phyloP scores from a whole-genome alignment of 148 eudicot species.

The Heliosperma pusillum region DNA sequence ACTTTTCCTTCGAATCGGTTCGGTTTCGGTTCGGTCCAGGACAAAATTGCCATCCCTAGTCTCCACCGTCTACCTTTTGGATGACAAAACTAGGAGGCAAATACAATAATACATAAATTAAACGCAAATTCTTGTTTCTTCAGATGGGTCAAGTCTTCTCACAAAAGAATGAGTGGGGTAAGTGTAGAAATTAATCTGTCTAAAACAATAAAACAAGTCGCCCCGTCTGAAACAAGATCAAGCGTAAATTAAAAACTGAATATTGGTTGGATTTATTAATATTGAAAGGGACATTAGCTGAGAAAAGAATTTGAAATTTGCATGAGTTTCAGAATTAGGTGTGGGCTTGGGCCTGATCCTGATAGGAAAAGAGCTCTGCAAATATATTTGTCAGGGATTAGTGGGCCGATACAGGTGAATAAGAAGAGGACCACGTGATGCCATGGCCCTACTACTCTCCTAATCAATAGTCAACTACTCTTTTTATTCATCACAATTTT shows the following conservation, averaged over 20 bases:
- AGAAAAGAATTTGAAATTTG: conserved; percentile 7
- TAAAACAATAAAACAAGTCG: too few species aligned
- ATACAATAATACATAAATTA: too few species aligned
- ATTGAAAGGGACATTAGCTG: conserved; percentile 24
- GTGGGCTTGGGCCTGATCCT: conserved; percentile 29
- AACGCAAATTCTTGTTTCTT: too few species aligned
- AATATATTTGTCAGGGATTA: conserved; percentile 9
- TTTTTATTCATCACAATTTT: too few species aligned
- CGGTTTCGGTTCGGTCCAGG: too few species aligned
- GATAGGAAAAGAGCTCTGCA: conserved; percentile 9
- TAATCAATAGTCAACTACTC: not conserved
- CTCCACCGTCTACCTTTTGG: conserved; percentile 13
- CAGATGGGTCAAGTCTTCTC: too few species aligned
- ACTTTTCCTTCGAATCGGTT: too few species aligned
- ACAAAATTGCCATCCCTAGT: too few species aligned
- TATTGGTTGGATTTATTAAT: not conserved
- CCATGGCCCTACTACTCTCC: not conserved
- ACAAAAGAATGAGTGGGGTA: too few species aligned
- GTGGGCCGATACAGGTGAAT: conserved; percentile 21
- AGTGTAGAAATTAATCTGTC: too few species aligned
- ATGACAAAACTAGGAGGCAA: conserved; percentile 17
- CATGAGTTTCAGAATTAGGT: not conserved
- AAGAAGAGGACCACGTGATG: conserved; percentile 17
- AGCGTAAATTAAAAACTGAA: not conserved
- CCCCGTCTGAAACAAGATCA: too few species aligned